Evolutionary conservation across 73 alveolate genomes (phyloP).

Genomic region (Paramecium octaurelia): DNA sequence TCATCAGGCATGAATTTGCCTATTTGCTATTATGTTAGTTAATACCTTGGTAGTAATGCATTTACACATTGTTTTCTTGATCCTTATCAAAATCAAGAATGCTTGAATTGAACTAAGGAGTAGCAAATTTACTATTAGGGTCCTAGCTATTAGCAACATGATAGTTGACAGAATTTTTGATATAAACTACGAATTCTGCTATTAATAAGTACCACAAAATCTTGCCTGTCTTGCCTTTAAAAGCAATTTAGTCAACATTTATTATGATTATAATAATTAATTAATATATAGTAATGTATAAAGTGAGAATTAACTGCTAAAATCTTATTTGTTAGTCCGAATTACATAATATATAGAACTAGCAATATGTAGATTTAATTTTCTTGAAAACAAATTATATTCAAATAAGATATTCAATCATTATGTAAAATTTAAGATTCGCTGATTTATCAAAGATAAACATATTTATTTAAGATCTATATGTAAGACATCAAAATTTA

Average conservation of each 20-base stretch:
- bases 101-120: not conserved
- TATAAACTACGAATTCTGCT: not conserved
- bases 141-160: not conserved
- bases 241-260: not conserved
- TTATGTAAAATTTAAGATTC: too few species aligned
- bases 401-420: too few species aligned
- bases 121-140: not conserved
- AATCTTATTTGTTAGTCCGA: too few species aligned
- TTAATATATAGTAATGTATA: not conserved
- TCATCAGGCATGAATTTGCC: slow-evolving; percentile 60
- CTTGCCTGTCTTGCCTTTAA: not conserved
- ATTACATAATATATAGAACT: too few species aligned
- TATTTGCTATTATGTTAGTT: not conserved
- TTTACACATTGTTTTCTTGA: slow-evolving; percentile 19
- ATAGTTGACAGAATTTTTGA: not conserved
- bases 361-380: too few species aligned
- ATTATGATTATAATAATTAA: not conserved
- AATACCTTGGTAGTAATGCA: slow-evolving; percentile 21
- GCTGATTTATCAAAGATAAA: too few species aligned
- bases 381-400: too few species aligned
- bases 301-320: too few species aligned
- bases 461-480: too few species aligned
- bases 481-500: not conserved
- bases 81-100: slow-evolving; percentile 32
- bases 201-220: not conserved